A percentile compares a stretch with the other conserved stretches of the same genome.
phyloP scores from a whole-genome alignment of 1,284 basidiomycete genomes.

The Ustilago crameri region DNA sequence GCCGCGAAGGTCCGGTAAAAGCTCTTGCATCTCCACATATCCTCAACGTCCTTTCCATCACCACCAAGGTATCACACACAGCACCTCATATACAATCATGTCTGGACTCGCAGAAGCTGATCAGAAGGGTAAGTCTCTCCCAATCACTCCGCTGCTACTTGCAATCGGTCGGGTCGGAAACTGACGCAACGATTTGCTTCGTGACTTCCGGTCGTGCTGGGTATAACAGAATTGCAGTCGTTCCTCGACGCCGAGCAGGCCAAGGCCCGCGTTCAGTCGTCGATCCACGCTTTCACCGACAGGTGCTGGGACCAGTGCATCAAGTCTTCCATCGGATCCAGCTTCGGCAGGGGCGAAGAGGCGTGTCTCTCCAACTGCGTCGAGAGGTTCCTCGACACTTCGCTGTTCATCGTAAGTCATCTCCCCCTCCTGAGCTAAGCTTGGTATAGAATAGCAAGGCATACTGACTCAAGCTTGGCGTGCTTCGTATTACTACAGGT shows the following conservation, averaged over 20 bases:
- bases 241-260: conserved; percentile 90
- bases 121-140: conserved; percentile 49
- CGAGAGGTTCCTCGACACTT: conserved; percentile 91
- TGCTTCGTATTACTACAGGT: conserved; percentile 67
- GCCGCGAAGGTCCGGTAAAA: conserved; percentile 14
- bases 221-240: conserved; percentile 75
- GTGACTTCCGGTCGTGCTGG: no score
- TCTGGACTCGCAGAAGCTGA: conserved; percentile 58
- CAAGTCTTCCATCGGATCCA: conserved; percentile 81
- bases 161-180: no score
- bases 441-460: background rate
- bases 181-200: background rate
- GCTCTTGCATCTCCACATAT: conserved; percentile 16
- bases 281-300: conserved; percentile 70
- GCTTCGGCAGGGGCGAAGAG: conserved; percentile 85
- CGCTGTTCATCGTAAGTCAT: conserved; percentile 69
- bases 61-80: conserved; percentile 1
- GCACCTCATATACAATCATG: conserved; percentile 15
- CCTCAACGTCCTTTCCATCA: background rate
- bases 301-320: conserved; percentile 76
- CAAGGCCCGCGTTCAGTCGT: conserved; percentile 79
- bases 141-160: no score
- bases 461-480: no score
- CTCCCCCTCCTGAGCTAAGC: background rate
- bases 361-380: conserved; percentile 90